phyloP scores from a whole-genome alignment of 148 eudicot species.

The Cornus controversa region DNA sequence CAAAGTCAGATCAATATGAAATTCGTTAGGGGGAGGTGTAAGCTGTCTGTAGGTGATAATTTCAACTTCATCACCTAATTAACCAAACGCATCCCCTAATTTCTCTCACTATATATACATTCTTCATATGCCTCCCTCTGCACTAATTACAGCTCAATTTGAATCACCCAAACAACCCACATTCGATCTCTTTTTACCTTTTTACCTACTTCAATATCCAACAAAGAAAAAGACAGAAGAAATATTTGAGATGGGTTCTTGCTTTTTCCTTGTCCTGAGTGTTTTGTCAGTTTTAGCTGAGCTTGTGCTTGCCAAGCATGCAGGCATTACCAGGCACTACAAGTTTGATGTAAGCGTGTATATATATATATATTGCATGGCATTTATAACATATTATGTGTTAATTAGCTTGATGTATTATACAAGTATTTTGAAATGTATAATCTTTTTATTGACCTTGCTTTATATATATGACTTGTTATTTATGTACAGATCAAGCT shows the following conservation, averaged over 20 bases:
- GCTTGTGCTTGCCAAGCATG: constrained; percentile 16
- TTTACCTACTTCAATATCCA: no score
- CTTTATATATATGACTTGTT: background rate
- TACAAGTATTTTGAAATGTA: background rate
- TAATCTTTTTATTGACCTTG: background rate
- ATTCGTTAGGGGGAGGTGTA: background rate
- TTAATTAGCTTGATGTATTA: no score
- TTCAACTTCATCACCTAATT: constrained; percentile 7
- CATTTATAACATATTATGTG: background rate
- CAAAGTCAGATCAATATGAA: background rate
- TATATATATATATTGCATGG: no score
- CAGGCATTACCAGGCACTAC: constrained; percentile 32
- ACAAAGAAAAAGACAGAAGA: background rate
- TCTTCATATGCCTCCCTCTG: background rate
- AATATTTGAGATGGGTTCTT: background rate
- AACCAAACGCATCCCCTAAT: constrained; percentile 4
- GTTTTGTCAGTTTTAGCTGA: background rate
- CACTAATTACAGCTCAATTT: background rate
- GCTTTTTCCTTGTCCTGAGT: background rate
- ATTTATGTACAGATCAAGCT: constrained; percentile 29
- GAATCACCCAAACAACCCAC: background rate
- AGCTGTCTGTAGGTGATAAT: background rate
- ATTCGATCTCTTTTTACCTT: background rate
- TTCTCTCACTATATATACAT: constrained; percentile 10
- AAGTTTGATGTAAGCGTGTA: constrained; percentile 32